phyloP scores from a whole-genome alignment of 1,139 yeast genomes.

The Sugiyamaella grinbergsii region DNA sequence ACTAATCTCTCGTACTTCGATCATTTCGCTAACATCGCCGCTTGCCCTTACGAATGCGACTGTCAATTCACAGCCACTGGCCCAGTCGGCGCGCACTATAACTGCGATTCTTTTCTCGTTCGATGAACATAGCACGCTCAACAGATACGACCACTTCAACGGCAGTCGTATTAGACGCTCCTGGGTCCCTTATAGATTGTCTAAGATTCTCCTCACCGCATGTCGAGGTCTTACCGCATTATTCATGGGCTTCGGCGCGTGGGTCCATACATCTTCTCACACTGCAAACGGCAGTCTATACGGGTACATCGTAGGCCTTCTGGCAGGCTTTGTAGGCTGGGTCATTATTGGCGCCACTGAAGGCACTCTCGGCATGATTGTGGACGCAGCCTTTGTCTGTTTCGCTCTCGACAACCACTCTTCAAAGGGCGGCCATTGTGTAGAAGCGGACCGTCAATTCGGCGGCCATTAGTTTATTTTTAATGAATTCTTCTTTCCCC shows the following conservation, averaged over 20 bases:
- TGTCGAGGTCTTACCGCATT: slow-evolving; percentile 45
- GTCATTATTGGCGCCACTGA: slow-evolving; percentile 49
- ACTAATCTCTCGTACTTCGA: slow-evolving; percentile 38
- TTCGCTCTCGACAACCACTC: slow-evolving; percentile 42
- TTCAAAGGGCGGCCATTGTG: slow-evolving; percentile 40
- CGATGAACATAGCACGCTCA: slow-evolving; percentile 16
- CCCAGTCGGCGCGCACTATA: slow-evolving; percentile 40
- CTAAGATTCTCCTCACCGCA: slow-evolving; percentile 45
- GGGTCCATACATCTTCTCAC: slow-evolving; percentile 45
- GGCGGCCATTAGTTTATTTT: slow-evolving; percentile 30
- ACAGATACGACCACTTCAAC: not conserved
- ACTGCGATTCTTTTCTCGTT: slow-evolving; percentile 28
- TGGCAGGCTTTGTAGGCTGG: slow-evolving; percentile 49
- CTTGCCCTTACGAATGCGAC: slow-evolving; percentile 46
- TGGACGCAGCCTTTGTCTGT: slow-evolving; percentile 45
- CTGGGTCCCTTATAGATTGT: slow-evolving; percentile 42
- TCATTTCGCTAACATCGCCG: slow-evolving; percentile 41
- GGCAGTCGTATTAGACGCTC: slow-evolving; percentile 23
- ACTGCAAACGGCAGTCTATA: slow-evolving; percentile 42
- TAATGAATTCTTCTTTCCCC: too few species aligned
- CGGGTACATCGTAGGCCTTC: slow-evolving; percentile 46
- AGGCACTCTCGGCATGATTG: slow-evolving; percentile 45
- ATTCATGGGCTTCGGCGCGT: slow-evolving; percentile 44
- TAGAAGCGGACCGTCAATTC: slow-evolving; percentile 42
- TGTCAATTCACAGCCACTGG: slow-evolving; percentile 39